A percentile compares a stretch with the other conserved stretches of the same genome.
Conservation (phyloP, 192 early-diverging fungal species). For the Funneliformis geosporum region DNA sequence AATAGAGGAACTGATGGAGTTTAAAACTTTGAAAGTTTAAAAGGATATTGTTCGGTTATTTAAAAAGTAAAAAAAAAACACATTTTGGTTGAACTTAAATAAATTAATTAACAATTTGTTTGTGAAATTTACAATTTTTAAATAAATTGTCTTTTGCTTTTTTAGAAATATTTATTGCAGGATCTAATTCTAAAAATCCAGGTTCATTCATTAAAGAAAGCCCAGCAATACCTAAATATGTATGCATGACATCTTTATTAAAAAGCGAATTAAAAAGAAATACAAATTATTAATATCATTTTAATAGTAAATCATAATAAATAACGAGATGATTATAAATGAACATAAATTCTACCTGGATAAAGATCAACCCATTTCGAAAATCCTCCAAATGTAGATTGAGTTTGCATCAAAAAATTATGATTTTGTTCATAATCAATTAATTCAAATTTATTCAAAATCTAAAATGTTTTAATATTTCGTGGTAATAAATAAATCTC, state of each 20-base stretch:
- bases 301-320: neutral
- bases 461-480: conserved; percentile 38
- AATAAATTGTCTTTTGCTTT: conserved; percentile 40
- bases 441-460: conserved; percentile 60
- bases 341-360: neutral
- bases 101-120: neutral
- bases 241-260: conserved; percentile 71
- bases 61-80: no score
- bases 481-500: neutral
- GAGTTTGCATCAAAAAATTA: conserved; percentile 62
- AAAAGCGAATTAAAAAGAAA: neutral
- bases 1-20: no score
- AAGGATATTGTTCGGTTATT: no score
- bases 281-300: no score
- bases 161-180: conserved; percentile 58
- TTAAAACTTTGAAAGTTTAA: no score
- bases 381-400: conserved; percentile 57
- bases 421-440: conserved; percentile 58
- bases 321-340: neutral
- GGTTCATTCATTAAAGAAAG: conserved; percentile 60
- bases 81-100: neutral
- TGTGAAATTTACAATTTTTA: conserved; percentile 47
- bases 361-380: conserved; percentile 14
- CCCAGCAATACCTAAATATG: conserved; percentile 80
- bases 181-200: conserved; percentile 50